phyloP scores from a whole-genome alignment of 176 grass and related monocot species.

The Avena atlantica region DNA sequence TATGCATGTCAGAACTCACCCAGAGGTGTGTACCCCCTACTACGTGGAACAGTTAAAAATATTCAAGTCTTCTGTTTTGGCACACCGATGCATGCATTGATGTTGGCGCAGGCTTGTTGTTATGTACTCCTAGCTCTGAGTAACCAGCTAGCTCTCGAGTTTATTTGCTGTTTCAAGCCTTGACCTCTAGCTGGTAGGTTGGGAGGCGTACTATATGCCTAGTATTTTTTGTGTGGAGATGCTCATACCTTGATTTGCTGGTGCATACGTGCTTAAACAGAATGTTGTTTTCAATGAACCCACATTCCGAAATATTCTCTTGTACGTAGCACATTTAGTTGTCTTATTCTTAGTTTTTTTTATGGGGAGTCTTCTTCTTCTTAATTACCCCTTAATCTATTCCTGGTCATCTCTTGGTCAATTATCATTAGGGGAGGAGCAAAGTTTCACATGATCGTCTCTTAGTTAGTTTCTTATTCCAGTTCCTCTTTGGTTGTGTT shows the following conservation, averaged over 20 bases:
- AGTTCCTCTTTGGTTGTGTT: not conserved
- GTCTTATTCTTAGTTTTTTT: not conserved
- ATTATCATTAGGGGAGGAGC: not conserved
- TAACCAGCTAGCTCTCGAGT: conserved; percentile 6
- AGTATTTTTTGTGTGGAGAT: conserved; percentile 55
- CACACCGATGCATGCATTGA: conserved; percentile 50
- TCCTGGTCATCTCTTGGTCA: not conserved
- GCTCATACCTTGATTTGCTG: conserved; percentile 41
- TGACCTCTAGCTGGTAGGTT: conserved; percentile 36
- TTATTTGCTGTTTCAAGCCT: conserved; percentile 44
- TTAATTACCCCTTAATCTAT: not conserved
- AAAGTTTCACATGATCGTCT: not conserved
- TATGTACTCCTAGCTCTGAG: conserved; percentile 21
- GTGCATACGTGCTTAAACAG: conserved; percentile 17
- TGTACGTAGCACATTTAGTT: conserved; percentile 1
- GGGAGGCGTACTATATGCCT: not conserved
- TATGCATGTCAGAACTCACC: conserved; percentile 40
- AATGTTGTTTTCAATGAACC: conserved; percentile 43
- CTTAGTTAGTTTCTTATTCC: not conserved
- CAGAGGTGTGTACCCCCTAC: not conserved
- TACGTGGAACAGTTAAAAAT: conserved; percentile 24
- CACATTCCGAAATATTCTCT: conserved; percentile 57
- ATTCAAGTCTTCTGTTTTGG: conserved; percentile 28
- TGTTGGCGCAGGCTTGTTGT: conserved; percentile 47
- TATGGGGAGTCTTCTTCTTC: no score